phyloP scores from a whole-genome alignment of 2,329 filamentous ascomycete genomes.

The Lachnellula occidentalis region DNA sequence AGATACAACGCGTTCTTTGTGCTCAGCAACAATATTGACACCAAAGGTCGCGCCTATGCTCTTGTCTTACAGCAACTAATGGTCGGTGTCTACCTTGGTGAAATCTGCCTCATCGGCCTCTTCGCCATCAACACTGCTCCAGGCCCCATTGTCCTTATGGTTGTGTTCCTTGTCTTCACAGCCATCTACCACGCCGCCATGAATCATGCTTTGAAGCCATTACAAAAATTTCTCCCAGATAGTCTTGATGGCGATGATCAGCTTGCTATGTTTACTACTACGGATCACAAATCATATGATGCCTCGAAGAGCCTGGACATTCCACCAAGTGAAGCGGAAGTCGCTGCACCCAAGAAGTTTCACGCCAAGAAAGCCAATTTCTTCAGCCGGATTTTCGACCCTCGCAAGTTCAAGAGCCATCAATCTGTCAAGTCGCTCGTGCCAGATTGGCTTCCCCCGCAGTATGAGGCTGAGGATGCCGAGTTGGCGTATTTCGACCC shows the following conservation, averaged over 20 bases:
- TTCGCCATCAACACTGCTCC: constrained; percentile 66
- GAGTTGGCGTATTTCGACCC: constrained; percentile 70
- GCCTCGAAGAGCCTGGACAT: constrained; percentile 5
- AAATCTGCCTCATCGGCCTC: constrained; percentile 78
- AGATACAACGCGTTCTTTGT: constrained; percentile 88
- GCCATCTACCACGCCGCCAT: constrained; percentile 68
- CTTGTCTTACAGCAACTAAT: constrained; percentile 81
- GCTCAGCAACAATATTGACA: constrained; percentile 74
- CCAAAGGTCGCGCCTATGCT: constrained; percentile 78
- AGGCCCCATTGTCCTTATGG: constrained; percentile 69
- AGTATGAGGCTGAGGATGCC: constrained; percentile 57
- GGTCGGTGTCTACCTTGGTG: constrained; percentile 74
- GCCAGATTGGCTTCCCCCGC: constrained; percentile 46
- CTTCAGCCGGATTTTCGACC: constrained; percentile 64
- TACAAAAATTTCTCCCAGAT: constrained; percentile 71
- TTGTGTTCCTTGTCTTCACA: constrained; percentile 68
- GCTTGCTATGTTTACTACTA: constrained; percentile 22
- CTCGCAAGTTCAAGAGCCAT: constrained; percentile 70
- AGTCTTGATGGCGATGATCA: constrained; percentile 53
- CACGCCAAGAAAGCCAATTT: constrained; percentile 45
- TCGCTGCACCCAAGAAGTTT: constrained; percentile 17
- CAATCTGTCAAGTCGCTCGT: constrained; percentile 62
- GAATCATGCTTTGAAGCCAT: constrained; percentile 64
- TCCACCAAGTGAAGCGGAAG: constrained; percentile 26
- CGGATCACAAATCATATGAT: constrained; percentile 18